Percentiles rank a stretch among this genome's conserved stretches.
Evolutionary conservation across 208 protist species (phyloP).

Genomic region (Naegleria fowleri): DNA sequence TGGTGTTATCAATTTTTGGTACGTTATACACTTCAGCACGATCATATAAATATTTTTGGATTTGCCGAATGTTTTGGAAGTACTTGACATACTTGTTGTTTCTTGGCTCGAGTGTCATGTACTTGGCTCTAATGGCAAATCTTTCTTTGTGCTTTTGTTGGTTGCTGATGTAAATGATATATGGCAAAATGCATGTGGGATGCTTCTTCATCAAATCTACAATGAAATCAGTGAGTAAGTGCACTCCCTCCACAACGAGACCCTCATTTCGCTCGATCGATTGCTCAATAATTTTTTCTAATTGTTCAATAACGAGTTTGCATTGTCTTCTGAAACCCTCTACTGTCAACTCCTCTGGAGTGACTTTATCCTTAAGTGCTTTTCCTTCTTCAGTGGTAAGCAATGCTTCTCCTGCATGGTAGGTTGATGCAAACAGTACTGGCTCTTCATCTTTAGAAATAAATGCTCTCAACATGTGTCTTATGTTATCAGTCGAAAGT

Average conservation of each 20-base stretch:
- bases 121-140: constrained; percentile 73
- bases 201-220: constrained; percentile 50
- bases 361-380: not conserved
- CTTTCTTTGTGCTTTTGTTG: constrained; percentile 69
- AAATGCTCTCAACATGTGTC: constrained; percentile 66
- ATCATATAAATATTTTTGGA: constrained; percentile 63
- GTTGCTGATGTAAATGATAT: constrained; percentile 72
- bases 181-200: constrained; percentile 41
- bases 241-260: constrained; percentile 58
- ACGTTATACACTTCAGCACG: constrained; percentile 49
- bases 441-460: constrained; percentile 44
- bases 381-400: not conserved
- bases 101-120: constrained; percentile 69
- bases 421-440: constrained; percentile 51
- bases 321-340: constrained; percentile 54
- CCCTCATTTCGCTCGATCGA: constrained; percentile 45
- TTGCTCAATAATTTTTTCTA: constrained; percentile 49
- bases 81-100: constrained; percentile 76
- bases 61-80: constrained; percentile 72
- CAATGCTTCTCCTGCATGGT: constrained; percentile 50
- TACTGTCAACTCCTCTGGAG: constrained; percentile 41
- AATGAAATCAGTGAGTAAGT: constrained; percentile 51
- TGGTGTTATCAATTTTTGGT: constrained; percentile 73
- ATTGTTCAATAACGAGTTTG: constrained; percentile 48
- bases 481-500: constrained; percentile 79